Evolutionary conservation across 345 rosid genomes (phyloP).

Genomic region (Brassica juncea): DNA sequence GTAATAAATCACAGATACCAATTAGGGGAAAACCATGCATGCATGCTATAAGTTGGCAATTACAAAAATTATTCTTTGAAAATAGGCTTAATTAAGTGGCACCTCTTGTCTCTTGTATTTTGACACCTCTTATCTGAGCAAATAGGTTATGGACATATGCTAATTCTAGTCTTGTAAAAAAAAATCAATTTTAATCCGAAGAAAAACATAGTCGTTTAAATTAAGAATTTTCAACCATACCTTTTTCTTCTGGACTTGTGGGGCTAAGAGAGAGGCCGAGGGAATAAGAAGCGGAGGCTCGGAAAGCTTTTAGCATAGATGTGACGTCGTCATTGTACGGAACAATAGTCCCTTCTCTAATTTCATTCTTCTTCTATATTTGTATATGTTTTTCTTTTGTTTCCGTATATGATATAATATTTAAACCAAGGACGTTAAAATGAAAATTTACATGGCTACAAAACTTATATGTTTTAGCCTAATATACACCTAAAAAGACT

Average conservation of each 20-base stretch:
- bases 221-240: background rate
- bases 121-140: background rate
- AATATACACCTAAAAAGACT: background rate
- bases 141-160: background rate
- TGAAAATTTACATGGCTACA: background rate
- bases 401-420: background rate
- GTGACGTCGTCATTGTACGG: slow-evolving; percentile 43
- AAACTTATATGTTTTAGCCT: background rate
- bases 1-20: slow-evolving; percentile 1
- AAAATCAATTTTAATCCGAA: background rate
- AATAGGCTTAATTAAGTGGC: background rate
- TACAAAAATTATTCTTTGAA: background rate
- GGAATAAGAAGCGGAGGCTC: slow-evolving; percentile 36
- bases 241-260: background rate
- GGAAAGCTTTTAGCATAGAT: slow-evolving; percentile 25
- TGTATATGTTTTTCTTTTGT: background rate
- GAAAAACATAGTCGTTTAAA: background rate
- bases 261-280: slow-evolving; percentile 22
- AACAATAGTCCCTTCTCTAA: slow-evolving; percentile 5
- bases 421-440: background rate
- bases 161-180: background rate
- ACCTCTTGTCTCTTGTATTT: background rate
- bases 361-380: background rate
- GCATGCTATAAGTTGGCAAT: background rate
- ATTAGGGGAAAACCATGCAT: background rate